phyloP scores from a whole-genome alignment of 257 asterid genomes.

The Osmanthus fragrans region DNA sequence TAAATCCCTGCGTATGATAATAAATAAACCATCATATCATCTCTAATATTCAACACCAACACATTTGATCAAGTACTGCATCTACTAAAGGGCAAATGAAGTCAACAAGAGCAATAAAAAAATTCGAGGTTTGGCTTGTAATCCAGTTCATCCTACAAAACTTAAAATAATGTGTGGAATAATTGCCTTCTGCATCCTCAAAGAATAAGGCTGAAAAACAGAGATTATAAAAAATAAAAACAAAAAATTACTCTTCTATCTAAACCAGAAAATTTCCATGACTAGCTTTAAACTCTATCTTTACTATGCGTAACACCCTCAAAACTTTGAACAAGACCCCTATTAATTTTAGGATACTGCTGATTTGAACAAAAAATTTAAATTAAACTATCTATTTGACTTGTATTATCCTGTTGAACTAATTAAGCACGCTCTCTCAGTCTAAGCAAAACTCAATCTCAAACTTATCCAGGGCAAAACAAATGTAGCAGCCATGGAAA shows the following conservation, averaged over 20 bases:
- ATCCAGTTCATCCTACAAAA: background rate
- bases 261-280: background rate
- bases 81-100: background rate
- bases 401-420: background rate
- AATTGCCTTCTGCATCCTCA: background rate
- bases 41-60: too few species aligned
- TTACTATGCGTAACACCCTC: background rate
- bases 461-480: background rate
- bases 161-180: background rate
- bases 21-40: too few species aligned
- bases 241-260: background rate
- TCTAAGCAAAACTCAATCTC: background rate
- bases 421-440: background rate
- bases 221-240: background rate
- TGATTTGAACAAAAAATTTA: background rate
- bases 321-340: background rate
- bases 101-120: background rate
- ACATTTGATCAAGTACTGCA: background rate
- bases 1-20: too few species aligned
- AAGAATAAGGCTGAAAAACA: background rate
- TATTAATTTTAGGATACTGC: background rate
- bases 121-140: background rate
- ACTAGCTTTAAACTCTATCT: background rate
- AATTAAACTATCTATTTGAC: background rate
- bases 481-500: background rate